Evolutionary conservation across 495 filamentous ascomycete genomes (phyloP).

Genomic region (Tuber microsphaerosporum): DNA sequence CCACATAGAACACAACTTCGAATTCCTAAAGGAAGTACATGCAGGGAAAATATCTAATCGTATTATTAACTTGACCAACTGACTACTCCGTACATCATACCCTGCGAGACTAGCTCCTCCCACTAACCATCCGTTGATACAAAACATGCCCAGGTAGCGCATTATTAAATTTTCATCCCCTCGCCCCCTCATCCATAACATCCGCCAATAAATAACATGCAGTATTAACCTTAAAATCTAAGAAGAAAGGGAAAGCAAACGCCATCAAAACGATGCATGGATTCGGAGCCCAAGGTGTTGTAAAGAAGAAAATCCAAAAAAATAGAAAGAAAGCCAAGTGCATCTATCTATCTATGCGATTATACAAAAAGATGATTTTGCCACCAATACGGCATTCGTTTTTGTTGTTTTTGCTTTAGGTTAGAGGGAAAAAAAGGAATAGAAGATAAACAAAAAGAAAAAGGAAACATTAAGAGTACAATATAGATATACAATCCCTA

Average conservation of each 20-base stretch:
- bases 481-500: not conserved
- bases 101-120: not conserved
- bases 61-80: not conserved
- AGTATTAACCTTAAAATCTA: not conserved
- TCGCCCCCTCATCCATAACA: not conserved
- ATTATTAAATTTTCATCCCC: not conserved
- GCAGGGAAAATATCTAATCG: not conserved
- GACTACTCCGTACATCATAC: not conserved
- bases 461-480: not conserved
- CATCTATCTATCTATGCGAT: not conserved
- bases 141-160: not conserved
- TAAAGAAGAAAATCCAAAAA: not conserved
- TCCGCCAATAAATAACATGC: not conserved
- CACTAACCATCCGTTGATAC: not conserved
- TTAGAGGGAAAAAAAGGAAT: not conserved
- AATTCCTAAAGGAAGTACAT: not conserved
- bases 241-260: not conserved
- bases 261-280: not conserved
- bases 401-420: not conserved
- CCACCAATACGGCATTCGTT: not conserved
- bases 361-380: not conserved
- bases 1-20: not conserved
- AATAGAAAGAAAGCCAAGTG: not conserved
- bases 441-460: not conserved
- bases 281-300: not conserved